Conservation (phyloP, 2,329 filamentous ascomycete species). For the Cladosporium sp. region DNA sequence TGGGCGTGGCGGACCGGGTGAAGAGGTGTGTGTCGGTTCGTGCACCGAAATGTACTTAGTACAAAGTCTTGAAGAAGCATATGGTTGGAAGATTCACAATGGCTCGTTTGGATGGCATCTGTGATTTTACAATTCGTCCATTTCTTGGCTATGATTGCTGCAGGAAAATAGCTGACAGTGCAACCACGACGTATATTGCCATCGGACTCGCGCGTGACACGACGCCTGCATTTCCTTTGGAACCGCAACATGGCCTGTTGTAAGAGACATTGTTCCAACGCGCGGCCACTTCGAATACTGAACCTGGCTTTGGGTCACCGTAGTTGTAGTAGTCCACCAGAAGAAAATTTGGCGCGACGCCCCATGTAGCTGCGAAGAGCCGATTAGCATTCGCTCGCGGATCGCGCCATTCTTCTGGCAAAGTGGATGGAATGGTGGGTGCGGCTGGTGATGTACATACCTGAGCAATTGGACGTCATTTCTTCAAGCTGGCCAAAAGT, state of each 20-base stretch:
- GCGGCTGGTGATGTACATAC: slow-evolving; percentile 32
- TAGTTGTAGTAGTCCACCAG: slow-evolving; percentile 85
- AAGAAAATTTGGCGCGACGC: slow-evolving; percentile 70
- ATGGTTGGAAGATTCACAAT: not conserved
- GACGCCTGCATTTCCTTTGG: not conserved
- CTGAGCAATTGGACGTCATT: slow-evolving; percentile 63
- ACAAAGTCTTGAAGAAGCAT: too few relatives aligned
- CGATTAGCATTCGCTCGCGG: not conserved
- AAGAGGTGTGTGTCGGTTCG: not conserved
- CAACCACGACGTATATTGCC: not conserved
- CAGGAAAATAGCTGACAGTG: not conserved
- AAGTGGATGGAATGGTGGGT: not conserved
- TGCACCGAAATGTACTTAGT: too few relatives aligned
- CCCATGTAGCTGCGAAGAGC: slow-evolving; percentile 54
- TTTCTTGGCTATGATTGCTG: not conserved
- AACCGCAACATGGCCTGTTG: slow-evolving; percentile 58
- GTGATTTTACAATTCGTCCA: not conserved
- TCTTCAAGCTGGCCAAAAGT: slow-evolving; percentile 67
- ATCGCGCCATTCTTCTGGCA: slow-evolving; percentile 17
- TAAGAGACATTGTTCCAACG: slow-evolving; percentile 72
- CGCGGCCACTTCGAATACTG: slow-evolving; percentile 76
- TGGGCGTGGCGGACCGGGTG: not conserved
- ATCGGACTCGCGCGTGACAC: not conserved
- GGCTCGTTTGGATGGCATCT: not conserved
- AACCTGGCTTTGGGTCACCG: slow-evolving; percentile 62